A percentile compares a stretch with the other conserved stretches of the same genome.
These are phyloP conservation scores for Anastatica hierochuntica DNA, from an alignment of 345 rosid species.

Conservation along the genomic window DNA sequence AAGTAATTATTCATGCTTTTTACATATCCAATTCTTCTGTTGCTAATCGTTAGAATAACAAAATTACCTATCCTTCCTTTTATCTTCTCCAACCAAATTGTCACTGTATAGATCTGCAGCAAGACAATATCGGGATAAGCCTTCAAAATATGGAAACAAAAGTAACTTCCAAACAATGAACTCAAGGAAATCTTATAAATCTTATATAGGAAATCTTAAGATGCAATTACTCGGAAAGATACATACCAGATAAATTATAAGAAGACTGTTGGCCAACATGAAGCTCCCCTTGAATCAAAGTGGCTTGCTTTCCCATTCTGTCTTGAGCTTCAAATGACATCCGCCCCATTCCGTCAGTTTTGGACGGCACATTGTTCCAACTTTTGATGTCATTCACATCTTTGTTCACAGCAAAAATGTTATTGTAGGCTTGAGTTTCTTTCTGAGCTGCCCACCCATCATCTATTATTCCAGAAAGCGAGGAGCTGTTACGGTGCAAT, in stretches of 20 bases:
- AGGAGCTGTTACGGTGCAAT: conserved; percentile 23
- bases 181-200: not conserved
- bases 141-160: too few relatives aligned
- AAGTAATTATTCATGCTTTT: too few relatives aligned
- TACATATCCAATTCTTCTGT: not conserved
- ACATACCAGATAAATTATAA: conserved; percentile 30
- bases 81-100: conserved; percentile 33
- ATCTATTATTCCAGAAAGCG: too few relatives aligned
- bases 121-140: too few relatives aligned
- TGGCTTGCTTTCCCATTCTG: conserved; percentile 26
- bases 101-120: conserved; percentile 27
- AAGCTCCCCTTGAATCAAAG: conserved; percentile 23
- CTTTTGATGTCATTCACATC: conserved; percentile 25
- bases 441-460: conserved; percentile 25
- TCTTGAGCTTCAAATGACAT: conserved; percentile 31
- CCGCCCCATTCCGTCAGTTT: conserved; percentile 24
- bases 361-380: conserved; percentile 23
- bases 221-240: not conserved
- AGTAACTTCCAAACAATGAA: not conserved
- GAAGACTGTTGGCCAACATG: conserved; percentile 32
- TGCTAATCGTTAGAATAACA: not conserved
- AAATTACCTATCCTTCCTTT: conserved; percentile 37
- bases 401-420: conserved; percentile 24
- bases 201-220: too few relatives aligned
- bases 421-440: conserved; percentile 21